phyloP scores from a whole-genome alignment of 805 yeast genomes.

The Candida wancherniae region DNA sequence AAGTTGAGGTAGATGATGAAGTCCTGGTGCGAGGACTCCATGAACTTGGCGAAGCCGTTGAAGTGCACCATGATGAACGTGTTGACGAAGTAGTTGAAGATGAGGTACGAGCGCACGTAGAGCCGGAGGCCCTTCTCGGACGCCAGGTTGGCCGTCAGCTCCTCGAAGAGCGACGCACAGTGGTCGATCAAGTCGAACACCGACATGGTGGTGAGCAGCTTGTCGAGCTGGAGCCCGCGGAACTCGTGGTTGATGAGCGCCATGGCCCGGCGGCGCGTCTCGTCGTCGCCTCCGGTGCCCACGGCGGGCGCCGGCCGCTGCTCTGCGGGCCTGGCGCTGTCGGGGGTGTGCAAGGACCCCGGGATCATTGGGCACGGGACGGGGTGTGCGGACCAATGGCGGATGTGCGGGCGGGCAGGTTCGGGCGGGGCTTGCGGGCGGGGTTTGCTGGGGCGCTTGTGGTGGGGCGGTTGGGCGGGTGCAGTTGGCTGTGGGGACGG shows the following conservation, averaged over 20 bases:
- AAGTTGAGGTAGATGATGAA: conserved; percentile 39
- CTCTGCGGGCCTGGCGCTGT: too few species aligned
- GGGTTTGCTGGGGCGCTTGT: too few species aligned
- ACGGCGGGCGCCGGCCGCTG: too few species aligned
- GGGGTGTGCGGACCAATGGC: too few species aligned
- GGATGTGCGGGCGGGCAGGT: too few species aligned
- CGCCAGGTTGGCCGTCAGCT: conserved; percentile 12
- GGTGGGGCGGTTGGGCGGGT: too few species aligned
- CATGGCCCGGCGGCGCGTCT: too few species aligned
- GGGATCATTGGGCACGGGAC: too few species aligned
- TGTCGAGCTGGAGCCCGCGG: conserved; percentile 34
- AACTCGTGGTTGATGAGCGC: conserved; percentile 28
- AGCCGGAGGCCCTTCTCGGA: conserved; percentile 17
- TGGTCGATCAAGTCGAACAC: conserved; percentile 39
- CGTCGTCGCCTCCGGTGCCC: too few species aligned
- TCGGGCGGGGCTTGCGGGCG: too few species aligned
- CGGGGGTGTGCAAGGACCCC: too few species aligned
- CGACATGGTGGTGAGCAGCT: conserved; percentile 24
- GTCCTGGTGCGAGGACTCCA: conserved; percentile 32
- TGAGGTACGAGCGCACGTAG: conserved; percentile 36
- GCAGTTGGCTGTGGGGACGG: too few species aligned
- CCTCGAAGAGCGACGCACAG: conserved; percentile 36
- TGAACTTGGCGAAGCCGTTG: conserved; percentile 38
- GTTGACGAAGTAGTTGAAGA: conserved; percentile 40
- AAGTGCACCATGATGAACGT: conserved; percentile 40